phyloP scores from a whole-genome alignment of 208 protist genomes.

The Trypanosoma congolense region DNA sequence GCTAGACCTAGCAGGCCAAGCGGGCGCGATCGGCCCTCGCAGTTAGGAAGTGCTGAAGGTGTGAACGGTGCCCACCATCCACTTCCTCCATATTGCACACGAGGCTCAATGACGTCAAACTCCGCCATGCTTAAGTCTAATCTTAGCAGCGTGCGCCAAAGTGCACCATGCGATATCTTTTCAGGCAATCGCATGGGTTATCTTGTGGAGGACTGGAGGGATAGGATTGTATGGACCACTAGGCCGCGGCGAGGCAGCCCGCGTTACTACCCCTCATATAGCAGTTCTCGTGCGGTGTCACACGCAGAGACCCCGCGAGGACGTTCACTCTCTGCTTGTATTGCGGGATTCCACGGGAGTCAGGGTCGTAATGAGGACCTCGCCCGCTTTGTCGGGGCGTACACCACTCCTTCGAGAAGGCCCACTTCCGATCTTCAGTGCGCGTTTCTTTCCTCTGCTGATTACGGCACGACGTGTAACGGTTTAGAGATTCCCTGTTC shows the following conservation, averaged over 20 bases:
- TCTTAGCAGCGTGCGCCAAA: neutral
- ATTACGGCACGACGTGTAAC: neutral
- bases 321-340: neutral
- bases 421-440: neutral
- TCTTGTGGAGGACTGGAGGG: neutral
- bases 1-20: too few species aligned
- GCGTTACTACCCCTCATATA: slow-evolving; percentile 2
- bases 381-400: slow-evolving; percentile 14
- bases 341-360: neutral
- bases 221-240: slow-evolving; percentile 5
- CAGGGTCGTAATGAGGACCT: slow-evolving; percentile 7
- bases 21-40: too few species aligned
- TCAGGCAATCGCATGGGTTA: neutral
- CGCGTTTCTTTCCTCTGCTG: neutral
- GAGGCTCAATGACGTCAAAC: too few species aligned
- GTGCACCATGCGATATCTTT: neutral
- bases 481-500: neutral
- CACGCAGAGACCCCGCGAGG: neutral
- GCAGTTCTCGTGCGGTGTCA: slow-evolving; percentile 1
- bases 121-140: too few species aligned
- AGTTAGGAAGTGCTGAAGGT: too few species aligned
- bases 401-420: slow-evolving; percentile 5
- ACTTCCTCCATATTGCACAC: too few species aligned
- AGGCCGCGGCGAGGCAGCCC: slow-evolving; percentile 3
- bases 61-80: too few species aligned